A percentile compares a stretch with the other conserved stretches of the same genome.
Conservation (phyloP, 768 basidiomycete species). For the Chiua virens region DNA sequence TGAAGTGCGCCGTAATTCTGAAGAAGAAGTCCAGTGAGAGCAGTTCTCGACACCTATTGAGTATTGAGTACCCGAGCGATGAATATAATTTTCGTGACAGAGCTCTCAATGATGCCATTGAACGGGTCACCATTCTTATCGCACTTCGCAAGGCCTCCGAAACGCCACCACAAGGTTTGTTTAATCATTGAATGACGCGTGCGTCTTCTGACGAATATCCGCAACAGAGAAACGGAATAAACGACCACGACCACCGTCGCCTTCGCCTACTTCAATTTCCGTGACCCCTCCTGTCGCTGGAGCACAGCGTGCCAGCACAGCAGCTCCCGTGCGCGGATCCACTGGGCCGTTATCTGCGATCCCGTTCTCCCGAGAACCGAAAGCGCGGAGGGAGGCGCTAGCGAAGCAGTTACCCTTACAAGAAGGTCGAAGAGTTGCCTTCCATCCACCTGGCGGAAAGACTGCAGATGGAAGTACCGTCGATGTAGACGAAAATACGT, state of each 20-base stretch:
- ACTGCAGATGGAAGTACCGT: constrained; percentile 48
- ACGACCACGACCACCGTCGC: constrained; percentile 70
- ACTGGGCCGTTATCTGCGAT: constrained; percentile 52
- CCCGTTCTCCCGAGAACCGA: constrained; percentile 64
- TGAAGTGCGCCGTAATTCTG: constrained; percentile 58
- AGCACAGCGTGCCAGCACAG: constrained; percentile 13
- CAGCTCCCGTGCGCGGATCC: constrained; percentile 46
- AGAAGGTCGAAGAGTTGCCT: constrained; percentile 77
- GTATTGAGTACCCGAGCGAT: neutral
- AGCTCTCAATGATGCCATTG: constrained; percentile 69
- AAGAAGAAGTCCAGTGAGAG: constrained; percentile 64
- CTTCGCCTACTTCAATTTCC: constrained; percentile 55
- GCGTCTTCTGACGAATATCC: constrained; percentile 1
- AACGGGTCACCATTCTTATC: constrained; percentile 66
- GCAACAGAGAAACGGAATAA: constrained; percentile 71
- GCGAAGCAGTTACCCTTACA: constrained; percentile 65
- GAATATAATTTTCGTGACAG: constrained; percentile 37
- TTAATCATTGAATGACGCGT: neutral
- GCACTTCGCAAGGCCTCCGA: constrained; percentile 75
- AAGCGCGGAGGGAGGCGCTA: constrained; percentile 61
- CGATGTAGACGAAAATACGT: constrained; percentile 50
- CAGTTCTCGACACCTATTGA: neutral
- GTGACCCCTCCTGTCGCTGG: constrained; percentile 27
- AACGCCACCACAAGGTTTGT: constrained; percentile 51
- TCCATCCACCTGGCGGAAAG: constrained; percentile 67